These are phyloP conservation scores for Neurospora terricola DNA, from an alignment of 495 filamentous ascomycete species.

Conservation along the genomic window DNA sequence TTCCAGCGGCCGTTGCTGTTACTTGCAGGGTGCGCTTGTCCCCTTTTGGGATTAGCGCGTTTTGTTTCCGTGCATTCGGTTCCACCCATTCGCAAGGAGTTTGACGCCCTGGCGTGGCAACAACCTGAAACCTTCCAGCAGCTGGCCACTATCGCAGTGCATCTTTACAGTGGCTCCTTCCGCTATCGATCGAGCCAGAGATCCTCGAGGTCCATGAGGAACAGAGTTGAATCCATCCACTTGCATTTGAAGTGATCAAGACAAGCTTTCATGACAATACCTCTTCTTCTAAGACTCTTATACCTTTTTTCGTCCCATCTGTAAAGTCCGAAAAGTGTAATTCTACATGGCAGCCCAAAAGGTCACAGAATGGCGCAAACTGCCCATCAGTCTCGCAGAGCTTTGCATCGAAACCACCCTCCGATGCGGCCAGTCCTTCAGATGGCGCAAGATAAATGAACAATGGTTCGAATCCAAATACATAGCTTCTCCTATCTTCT, in stretches of 20 bases:
- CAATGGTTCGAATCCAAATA: slow-evolving; percentile 53
- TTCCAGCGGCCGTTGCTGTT: slow-evolving; percentile 7
- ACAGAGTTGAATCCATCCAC: not conserved
- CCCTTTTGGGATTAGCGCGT: slow-evolving; percentile 11
- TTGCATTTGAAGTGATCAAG: not conserved
- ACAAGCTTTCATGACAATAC: not conserved
- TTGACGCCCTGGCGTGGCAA: not conserved
- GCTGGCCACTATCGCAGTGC: not conserved
- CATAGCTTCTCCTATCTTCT: no score
- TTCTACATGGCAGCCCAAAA: slow-evolving; percentile 19
- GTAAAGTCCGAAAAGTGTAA: not conserved
- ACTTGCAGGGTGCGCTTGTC: slow-evolving; percentile 2
- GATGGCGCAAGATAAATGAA: slow-evolving; percentile 77
- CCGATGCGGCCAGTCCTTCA: slow-evolving; percentile 84
- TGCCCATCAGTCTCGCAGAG: slow-evolving; percentile 70
- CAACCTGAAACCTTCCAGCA: not conserved
- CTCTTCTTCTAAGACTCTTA: not conserved
- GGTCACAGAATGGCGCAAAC: slow-evolving; percentile 63
- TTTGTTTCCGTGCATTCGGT: not conserved
- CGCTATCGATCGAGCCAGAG: not conserved
- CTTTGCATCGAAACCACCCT: slow-evolving; percentile 86
- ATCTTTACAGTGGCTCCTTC: not conserved
- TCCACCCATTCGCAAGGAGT: not conserved
- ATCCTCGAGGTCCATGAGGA: not conserved
- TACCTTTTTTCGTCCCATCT: not conserved